Percentiles rank a stretch among this genome's conserved stretches.
Conservation (phyloP, 345 rosid genomes). For the Euphorbia tirucalli region DNA sequence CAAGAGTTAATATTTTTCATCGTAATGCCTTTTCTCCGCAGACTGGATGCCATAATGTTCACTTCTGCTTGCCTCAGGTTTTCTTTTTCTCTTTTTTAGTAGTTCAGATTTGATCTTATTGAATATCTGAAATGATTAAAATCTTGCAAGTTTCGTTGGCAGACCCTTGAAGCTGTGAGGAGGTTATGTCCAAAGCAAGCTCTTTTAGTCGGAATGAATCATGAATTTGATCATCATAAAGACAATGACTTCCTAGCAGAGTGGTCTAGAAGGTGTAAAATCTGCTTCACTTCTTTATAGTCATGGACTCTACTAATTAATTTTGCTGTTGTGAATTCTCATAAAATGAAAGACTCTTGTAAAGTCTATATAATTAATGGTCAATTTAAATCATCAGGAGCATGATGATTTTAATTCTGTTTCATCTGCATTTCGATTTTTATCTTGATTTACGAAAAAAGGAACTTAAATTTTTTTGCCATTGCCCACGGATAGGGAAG, state of each 20-base stretch:
- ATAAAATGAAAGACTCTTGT: no score
- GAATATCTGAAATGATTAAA: neutral
- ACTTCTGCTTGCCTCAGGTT: slow-evolving; percentile 95
- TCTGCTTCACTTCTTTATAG: neutral
- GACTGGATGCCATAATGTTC: slow-evolving; percentile 75
- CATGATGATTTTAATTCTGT: no score
- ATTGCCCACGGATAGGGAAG: slow-evolving; percentile 57
- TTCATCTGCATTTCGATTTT: no score
- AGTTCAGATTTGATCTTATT: neutral
- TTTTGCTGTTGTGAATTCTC: neutral
- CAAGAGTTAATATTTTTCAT: slow-evolving; percentile 2
- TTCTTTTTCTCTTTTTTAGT: slow-evolving; percentile 19
- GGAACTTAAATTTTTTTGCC: no score
- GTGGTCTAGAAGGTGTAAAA: slow-evolving; percentile 74
- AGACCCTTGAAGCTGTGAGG: slow-evolving; percentile 87
- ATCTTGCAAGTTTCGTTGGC: slow-evolving; percentile 15
- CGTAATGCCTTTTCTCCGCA: slow-evolving; percentile 30
- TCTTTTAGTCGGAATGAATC: slow-evolving; percentile 84
- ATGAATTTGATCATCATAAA: slow-evolving; percentile 80
- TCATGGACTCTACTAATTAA: neutral
- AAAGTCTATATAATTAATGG: no score
- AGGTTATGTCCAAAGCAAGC: slow-evolving; percentile 76
- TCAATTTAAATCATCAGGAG: no score
- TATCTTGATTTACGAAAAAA: no score
- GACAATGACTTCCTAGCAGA: slow-evolving; percentile 72